A percentile compares a stretch with the other conserved stretches of the same genome.
These are phyloP conservation scores for Triticum turgidum DNA, from an alignment of 176 grass and related monocot genomes.

Conservation along the genomic window DNA sequence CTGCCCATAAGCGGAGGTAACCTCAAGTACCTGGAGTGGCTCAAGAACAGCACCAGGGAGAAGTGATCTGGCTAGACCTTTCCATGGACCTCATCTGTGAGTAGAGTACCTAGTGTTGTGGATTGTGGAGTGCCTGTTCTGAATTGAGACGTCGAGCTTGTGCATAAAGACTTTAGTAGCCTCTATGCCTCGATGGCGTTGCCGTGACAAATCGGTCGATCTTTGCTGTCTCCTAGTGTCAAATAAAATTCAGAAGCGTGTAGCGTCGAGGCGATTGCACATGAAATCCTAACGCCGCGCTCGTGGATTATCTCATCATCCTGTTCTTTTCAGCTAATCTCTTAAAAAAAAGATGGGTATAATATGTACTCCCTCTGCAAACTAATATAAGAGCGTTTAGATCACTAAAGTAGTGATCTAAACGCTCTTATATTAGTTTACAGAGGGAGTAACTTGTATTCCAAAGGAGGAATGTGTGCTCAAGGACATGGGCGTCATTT, in stretches of 20 bases:
- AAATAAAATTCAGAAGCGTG: conserved; percentile 14
- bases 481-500: too few relatives aligned
- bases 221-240: not conserved
- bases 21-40: conserved; percentile 84
- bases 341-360: too few relatives aligned
- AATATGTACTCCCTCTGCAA: too few relatives aligned
- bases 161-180: not conserved
- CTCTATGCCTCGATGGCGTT: not conserved
- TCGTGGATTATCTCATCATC: too few relatives aligned
- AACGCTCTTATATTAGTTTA: too few relatives aligned
- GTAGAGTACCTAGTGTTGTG: not conserved
- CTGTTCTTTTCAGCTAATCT: too few relatives aligned
- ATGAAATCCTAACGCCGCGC: not conserved
- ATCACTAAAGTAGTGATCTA: too few relatives aligned
- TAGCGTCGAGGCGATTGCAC: too few relatives aligned
- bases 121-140: not conserved
- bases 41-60: conserved; percentile 75
- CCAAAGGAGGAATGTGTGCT: too few relatives aligned
- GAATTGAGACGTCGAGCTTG: not conserved
- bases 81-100: not conserved
- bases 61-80: conserved; percentile 22
- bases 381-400: too few relatives aligned
- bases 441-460: too few relatives aligned
- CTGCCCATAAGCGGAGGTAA: conserved; percentile 86
- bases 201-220: not conserved